A percentile compares a stretch with the other conserved stretches of the same genome.
Conservation (phyloP, 2,329 filamentous ascomycete species). For the Talaromyces sp. region DNA sequence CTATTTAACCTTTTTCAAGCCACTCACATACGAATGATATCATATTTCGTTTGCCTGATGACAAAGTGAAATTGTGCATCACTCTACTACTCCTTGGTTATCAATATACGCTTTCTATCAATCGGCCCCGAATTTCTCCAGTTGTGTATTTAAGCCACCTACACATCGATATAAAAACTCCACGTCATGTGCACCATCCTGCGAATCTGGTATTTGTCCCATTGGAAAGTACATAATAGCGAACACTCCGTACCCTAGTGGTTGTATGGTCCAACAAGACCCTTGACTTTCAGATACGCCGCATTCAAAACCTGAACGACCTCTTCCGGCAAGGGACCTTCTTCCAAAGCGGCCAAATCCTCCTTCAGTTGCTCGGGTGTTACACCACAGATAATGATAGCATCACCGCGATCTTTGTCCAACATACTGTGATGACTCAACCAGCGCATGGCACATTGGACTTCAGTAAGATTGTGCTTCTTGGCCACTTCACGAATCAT, state of each 20-base stretch:
- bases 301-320: slow-evolving; percentile 35
- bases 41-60: too few species aligned
- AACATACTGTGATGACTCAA: slow-evolving; percentile 40
- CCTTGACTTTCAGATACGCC: slow-evolving; percentile 17
- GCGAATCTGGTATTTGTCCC: too few species aligned
- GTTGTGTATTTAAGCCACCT: too few species aligned
- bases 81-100: too few species aligned
- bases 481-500: slow-evolving; percentile 31
- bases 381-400: slow-evolving; percentile 37
- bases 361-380: slow-evolving; percentile 34
- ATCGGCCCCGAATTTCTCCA: too few species aligned
- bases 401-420: slow-evolving; percentile 30
- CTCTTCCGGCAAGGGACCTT: slow-evolving; percentile 38
- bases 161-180: too few species aligned
- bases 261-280: slow-evolving; percentile 29
- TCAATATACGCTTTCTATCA: too few species aligned
- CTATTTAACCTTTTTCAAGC: too few species aligned
- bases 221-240: too few species aligned
- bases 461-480: slow-evolving; percentile 39
- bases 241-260: slow-evolving; percentile 25
- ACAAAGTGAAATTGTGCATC: too few species aligned
- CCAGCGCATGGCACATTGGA: slow-evolving; percentile 45
- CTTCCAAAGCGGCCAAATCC: slow-evolving; percentile 37
- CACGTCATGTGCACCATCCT: too few species aligned
- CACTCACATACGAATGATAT: too few species aligned